These are phyloP conservation scores for Talaromyces sp. DNA, from an alignment of 2,329 filamentous ascomycete species.

Conservation along the genomic window DNA sequence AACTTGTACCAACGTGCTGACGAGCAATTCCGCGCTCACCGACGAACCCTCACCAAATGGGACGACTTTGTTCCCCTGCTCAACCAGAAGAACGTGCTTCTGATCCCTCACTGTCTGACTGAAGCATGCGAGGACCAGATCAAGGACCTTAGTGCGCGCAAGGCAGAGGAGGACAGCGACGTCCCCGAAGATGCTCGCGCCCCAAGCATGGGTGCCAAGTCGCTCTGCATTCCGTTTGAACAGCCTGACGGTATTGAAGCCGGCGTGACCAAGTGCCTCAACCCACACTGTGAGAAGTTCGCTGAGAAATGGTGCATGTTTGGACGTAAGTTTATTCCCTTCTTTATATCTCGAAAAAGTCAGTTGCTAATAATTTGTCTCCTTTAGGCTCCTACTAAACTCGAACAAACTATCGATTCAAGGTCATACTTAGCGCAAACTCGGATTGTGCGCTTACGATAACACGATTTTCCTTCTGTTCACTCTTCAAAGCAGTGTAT, in stretches of 20 bases:
- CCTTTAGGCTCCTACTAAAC: constrained; percentile 18
- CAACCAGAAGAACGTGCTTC: constrained; percentile 84
- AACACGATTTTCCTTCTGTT: constrained; percentile 2
- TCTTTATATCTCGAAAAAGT: not conserved
- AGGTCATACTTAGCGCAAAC: not conserved
- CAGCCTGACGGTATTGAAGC: constrained; percentile 75
- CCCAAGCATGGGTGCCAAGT: constrained; percentile 72
- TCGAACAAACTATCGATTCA: not conserved
- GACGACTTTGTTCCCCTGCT: constrained; percentile 84
- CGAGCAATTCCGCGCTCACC: constrained; percentile 70
- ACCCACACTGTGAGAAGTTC: constrained; percentile 71
- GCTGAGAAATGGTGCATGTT: constrained; percentile 93
- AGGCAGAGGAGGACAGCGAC: constrained; percentile 56
- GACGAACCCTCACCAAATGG: constrained; percentile 79
- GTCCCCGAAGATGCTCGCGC: constrained; percentile 68
- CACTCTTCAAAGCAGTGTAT: not conserved
- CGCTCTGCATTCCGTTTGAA: constrained; percentile 73
- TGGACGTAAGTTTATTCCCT: constrained; percentile 53
- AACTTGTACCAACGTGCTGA: constrained; percentile 78
- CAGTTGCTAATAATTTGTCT: not conserved
- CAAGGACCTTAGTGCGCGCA: constrained; percentile 83
- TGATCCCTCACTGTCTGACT: constrained; percentile 85
- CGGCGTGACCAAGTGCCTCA: constrained; percentile 86
- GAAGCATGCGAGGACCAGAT: constrained; percentile 87
- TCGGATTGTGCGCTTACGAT: not conserved